phyloP scores from a whole-genome alignment of 192 early-diverging fungal species.

The Entomortierella lignicola region DNA sequence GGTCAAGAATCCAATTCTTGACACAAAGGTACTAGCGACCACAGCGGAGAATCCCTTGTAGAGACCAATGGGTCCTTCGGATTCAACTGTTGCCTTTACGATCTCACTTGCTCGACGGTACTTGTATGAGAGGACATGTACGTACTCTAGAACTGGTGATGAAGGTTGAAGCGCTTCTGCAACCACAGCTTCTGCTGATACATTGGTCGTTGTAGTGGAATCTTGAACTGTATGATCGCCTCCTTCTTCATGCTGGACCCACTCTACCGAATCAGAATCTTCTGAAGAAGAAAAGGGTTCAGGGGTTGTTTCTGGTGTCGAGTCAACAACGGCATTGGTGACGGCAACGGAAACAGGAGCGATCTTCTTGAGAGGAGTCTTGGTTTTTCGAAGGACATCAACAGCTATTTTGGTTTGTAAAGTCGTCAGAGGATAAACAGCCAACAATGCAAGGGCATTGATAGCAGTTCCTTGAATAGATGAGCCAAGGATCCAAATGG shows the following conservation, averaged over 20 bases:
- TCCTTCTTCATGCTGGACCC: slow-evolving; percentile 14
- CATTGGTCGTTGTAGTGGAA: too few relatives aligned
- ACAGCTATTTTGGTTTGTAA: slow-evolving; percentile 34
- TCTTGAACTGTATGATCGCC: neutral
- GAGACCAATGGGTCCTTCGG: slow-evolving; percentile 18
- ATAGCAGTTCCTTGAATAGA: slow-evolving; percentile 11
- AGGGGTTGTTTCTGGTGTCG: too few relatives aligned
- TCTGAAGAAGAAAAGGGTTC: neutral
- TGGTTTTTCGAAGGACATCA: slow-evolving; percentile 20
- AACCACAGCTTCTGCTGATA: too few relatives aligned
- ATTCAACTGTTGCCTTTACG: neutral
- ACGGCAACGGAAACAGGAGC: neutral
- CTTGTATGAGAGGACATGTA: slow-evolving; percentile 22
- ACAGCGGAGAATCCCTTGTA: slow-evolving; percentile 34
- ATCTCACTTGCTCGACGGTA: slow-evolving; percentile 8
- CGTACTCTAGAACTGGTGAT: neutral
- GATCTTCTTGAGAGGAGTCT: neutral
- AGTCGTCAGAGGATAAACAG: slow-evolving; percentile 16
- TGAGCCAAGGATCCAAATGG: slow-evolving; percentile 15
- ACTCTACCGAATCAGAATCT: slow-evolving; percentile 14
- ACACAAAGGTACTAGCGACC: slow-evolving; percentile 15
- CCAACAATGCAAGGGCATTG: slow-evolving; percentile 3
- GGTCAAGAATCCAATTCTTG: slow-evolving; percentile 29
- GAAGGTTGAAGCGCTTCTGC: neutral
- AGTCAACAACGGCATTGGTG: too few relatives aligned